Evolutionary conservation across 1,284 basidiomycete genomes (phyloP).

Genomic region (Ustilago lituana): DNA sequence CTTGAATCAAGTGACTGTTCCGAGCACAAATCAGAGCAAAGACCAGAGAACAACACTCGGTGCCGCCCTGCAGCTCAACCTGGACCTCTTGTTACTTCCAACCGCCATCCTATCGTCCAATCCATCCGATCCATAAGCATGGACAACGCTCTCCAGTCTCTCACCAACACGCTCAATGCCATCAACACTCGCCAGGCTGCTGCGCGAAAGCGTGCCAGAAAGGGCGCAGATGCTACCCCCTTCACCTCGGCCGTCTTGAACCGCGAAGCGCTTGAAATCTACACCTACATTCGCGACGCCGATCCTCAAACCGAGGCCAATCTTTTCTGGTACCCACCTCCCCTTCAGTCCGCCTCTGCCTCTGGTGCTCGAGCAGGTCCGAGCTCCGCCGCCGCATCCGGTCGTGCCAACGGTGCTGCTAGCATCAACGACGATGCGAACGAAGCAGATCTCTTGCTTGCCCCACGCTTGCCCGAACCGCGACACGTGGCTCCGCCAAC

Average conservation of each 20-base stretch:
- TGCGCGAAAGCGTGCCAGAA: constrained; percentile 38
- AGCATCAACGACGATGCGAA: constrained; percentile 17
- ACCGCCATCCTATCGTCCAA: too few relatives aligned
- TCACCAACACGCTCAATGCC: constrained; percentile 54
- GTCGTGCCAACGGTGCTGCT: constrained; percentile 3
- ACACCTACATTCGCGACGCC: constrained; percentile 63
- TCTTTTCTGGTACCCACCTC: constrained; percentile 58
- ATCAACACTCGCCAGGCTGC: constrained; percentile 49
- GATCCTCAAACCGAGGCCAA: constrained; percentile 56
- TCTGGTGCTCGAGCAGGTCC: constrained; percentile 23
- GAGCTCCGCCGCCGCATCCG: constrained; percentile 13
- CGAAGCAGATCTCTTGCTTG: constrained; percentile 37
- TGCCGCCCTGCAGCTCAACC: not conserved
- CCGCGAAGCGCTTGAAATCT: constrained; percentile 51
- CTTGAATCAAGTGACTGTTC: too few relatives aligned
- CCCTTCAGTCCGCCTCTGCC: constrained; percentile 20
- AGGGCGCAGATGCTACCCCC: constrained; percentile 39
- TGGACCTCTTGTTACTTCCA: too few relatives aligned
- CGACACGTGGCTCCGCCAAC: constrained; percentile 34
- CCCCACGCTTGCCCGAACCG: constrained; percentile 42
- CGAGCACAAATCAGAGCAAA: too few relatives aligned
- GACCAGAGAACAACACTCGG: constrained; percentile 30
- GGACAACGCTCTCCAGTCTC: constrained; percentile 57
- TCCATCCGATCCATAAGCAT: too few relatives aligned
- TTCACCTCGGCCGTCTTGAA: constrained; percentile 63